Conservation (phyloP, 2,329 filamentous ascomycete species). For the Hortaea sp. region DNA sequence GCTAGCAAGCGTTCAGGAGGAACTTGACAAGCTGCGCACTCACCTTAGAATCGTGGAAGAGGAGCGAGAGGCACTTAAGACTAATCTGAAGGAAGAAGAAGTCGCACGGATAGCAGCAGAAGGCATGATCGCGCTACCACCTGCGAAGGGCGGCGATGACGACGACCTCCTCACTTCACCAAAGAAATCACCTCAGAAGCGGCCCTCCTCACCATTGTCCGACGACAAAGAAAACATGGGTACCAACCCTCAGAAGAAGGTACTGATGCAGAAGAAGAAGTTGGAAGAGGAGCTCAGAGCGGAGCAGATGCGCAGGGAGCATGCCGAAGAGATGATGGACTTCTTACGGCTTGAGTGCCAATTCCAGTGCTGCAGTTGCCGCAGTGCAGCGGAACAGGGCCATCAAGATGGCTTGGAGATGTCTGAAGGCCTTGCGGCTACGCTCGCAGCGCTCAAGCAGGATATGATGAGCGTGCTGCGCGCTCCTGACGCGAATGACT, state of each 20-base stretch:
- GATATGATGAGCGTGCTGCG: slow-evolving; percentile 11
- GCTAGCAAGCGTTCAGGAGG: slow-evolving; percentile 55
- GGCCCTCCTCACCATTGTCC: slow-evolving; percentile 38
- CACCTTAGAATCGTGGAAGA: slow-evolving; percentile 47
- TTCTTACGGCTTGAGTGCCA: slow-evolving; percentile 68
- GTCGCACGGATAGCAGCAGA: slow-evolving; percentile 63
- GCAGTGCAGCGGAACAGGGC: slow-evolving; percentile 27
- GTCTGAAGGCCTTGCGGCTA: slow-evolving; percentile 4
- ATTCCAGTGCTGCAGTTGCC: slow-evolving; percentile 56
- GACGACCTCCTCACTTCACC: slow-evolving; percentile 56
- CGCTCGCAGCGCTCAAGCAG: slow-evolving; percentile 9
- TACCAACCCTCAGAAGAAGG: slow-evolving; percentile 33
- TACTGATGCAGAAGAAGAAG: slow-evolving; percentile 32
- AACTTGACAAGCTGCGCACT: slow-evolving; percentile 48
- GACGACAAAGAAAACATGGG: slow-evolving; percentile 37
- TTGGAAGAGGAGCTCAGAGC: slow-evolving; percentile 41
- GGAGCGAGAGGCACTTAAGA: slow-evolving; percentile 65
- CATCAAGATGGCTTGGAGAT: slow-evolving; percentile 30
- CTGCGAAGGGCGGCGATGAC: slow-evolving; percentile 40
- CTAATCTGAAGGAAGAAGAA: slow-evolving; percentile 62
- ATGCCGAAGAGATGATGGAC: slow-evolving; percentile 62
- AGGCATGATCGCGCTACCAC: slow-evolving; percentile 56
- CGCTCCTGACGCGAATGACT: slow-evolving; percentile 12
- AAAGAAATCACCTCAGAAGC: slow-evolving; percentile 38
- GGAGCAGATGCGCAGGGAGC: slow-evolving; percentile 52